Evolutionary conservation across 2,329 filamentous ascomycete genomes (phyloP).

Genomic region (Davidsoniella neocaledoniae): DNA sequence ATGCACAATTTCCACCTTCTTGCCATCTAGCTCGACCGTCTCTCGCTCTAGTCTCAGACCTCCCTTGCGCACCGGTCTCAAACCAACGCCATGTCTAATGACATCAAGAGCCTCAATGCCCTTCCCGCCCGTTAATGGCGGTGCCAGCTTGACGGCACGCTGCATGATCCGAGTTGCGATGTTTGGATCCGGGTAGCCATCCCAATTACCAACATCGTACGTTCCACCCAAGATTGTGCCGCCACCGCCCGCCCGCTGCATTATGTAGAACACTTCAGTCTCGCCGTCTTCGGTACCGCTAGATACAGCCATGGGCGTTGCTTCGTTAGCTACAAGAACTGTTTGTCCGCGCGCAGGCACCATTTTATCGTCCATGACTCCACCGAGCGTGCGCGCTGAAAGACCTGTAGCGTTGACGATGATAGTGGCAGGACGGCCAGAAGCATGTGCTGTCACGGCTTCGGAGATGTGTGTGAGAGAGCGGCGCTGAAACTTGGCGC

Average conservation of each 20-base stretch:
- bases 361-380: slow-evolving; percentile 59
- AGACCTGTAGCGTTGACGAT: slow-evolving; percentile 79
- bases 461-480: slow-evolving; percentile 55
- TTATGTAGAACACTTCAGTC: slow-evolving; percentile 62
- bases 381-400: slow-evolving; percentile 56
- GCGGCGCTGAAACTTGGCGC: slow-evolving; percentile 49
- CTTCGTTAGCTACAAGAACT: slow-evolving; percentile 66
- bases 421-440: slow-evolving; percentile 23
- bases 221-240: slow-evolving; percentile 79
- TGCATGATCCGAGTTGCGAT: slow-evolving; percentile 74
- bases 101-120: slow-evolving; percentile 59
- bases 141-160: slow-evolving; percentile 48
- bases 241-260: slow-evolving; percentile 64
- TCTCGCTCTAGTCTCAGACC: slow-evolving; percentile 58
- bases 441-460: slow-evolving; percentile 24
- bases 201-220: slow-evolving; percentile 66
- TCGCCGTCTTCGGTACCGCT: slow-evolving; percentile 59
- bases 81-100: slow-evolving; percentile 64
- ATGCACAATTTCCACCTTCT: slow-evolving; percentile 56
- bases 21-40: slow-evolving; percentile 36
- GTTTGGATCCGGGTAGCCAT: slow-evolving; percentile 60
- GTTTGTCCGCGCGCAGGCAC: slow-evolving; percentile 69
- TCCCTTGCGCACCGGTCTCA: slow-evolving; percentile 57
- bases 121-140: slow-evolving; percentile 44
- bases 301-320: slow-evolving; percentile 48